These are phyloP conservation scores for Rhizopogon salebrosus DNA, from an alignment of 768 basidiomycete species.

Conservation along the genomic window DNA sequence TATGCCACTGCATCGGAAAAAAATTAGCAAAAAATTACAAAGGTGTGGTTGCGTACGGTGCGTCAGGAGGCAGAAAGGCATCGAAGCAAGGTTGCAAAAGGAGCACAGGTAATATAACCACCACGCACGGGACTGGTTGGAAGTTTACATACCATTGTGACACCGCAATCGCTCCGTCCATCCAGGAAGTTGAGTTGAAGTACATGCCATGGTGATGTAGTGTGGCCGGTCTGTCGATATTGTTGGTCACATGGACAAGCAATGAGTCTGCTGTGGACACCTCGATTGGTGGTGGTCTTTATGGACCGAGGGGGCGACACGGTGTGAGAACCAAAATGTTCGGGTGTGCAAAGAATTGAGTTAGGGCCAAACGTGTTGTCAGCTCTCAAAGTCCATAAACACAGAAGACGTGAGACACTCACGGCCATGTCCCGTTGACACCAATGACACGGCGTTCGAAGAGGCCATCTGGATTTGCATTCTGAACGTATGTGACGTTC, in stretches of 20 bases:
- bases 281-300: constrained; percentile 77
- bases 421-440: constrained; percentile 94
- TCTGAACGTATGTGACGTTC: constrained; percentile 82
- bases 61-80: neutral
- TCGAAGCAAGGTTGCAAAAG: neutral
- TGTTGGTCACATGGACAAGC: constrained; percentile 72
- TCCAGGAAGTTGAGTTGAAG: constrained; percentile 83
- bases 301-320: neutral
- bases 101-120: neutral
- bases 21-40: neutral
- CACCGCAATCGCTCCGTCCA: constrained; percentile 81
- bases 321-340: neutral
- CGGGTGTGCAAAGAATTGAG: neutral
- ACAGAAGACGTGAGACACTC: constrained; percentile 26
- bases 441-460: constrained; percentile 74
- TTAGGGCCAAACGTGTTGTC: neutral
- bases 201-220: constrained; percentile 96
- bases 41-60: neutral
- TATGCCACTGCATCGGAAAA: constrained; percentile 50
- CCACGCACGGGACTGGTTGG: neutral
- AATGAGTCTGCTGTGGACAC: constrained; percentile 69
- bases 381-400: neutral
- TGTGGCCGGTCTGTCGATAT: constrained; percentile 57
- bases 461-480: constrained; percentile 83
- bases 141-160: constrained; percentile 66